Evolutionary conservation across 2,329 filamentous ascomycete genomes (phyloP).

Genomic region (Aurifilum marmelostoma): DNA sequence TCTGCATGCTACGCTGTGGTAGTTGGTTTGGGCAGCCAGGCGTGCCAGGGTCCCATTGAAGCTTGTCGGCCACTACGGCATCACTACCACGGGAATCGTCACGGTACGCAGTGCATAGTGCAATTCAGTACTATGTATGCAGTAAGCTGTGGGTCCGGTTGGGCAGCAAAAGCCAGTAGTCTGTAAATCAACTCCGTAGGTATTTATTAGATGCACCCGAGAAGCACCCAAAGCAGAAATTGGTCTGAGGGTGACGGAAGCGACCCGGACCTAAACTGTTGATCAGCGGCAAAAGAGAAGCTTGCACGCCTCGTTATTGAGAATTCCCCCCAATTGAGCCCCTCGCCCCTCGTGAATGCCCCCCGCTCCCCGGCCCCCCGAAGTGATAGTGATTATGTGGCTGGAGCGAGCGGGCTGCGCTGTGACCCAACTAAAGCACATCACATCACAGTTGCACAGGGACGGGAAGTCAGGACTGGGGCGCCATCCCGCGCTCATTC

Average conservation of each 20-base stretch:
- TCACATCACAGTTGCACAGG: slow-evolving; percentile 4
- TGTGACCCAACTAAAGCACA: slow-evolving; percentile 4
- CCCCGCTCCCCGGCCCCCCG: background rate
- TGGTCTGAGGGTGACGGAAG: background rate
- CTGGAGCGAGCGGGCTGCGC: slow-evolving; percentile 1
- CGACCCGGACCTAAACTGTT: background rate
- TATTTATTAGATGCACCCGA: too few relatives aligned
- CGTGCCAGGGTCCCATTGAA: background rate
- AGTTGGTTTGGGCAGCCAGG: background rate
- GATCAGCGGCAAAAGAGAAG: background rate
- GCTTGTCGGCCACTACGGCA: background rate
- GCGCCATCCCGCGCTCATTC: background rate
- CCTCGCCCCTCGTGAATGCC: background rate
- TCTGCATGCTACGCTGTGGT: background rate
- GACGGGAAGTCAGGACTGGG: background rate
- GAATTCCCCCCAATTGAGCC: background rate
- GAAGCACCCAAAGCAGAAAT: background rate
- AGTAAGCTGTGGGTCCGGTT: background rate
- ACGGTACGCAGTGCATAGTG: background rate
- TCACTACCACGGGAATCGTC: background rate
- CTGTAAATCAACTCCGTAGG: background rate
- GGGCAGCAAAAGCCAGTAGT: background rate
- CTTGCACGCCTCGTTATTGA: too few relatives aligned
- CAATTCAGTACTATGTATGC: background rate
- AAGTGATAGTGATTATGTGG: background rate